Conservation (phyloP, 805 yeast genomes). For the Schwanniomyces occidentalis region DNA sequence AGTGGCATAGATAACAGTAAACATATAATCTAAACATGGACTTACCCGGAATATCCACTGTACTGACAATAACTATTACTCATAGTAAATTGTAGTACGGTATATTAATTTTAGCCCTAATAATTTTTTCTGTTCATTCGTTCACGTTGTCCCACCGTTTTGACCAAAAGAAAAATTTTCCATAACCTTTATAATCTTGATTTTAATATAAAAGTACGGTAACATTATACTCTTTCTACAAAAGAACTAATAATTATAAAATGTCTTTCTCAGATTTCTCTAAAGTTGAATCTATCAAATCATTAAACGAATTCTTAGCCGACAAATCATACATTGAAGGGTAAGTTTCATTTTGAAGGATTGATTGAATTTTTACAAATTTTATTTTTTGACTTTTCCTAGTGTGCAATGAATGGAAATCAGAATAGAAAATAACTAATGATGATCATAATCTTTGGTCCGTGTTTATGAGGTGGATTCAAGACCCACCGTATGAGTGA, state of each 20-base stretch:
- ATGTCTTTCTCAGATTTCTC: constrained; percentile 85
- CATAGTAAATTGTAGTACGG: no score
- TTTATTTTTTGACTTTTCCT: constrained; percentile 2
- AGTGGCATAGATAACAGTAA: no score
- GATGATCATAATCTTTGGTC: constrained; percentile 83
- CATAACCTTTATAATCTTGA: no score
- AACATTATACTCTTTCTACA: neutral
- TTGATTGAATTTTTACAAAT: neutral
- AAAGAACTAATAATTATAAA: constrained; percentile 13
- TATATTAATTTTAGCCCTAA: no score
- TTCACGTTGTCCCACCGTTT: no score
- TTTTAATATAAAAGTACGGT: no score
- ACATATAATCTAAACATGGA: no score
- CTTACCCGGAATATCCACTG: no score
- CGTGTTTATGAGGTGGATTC: constrained; percentile 96
- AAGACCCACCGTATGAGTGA: constrained; percentile 96
- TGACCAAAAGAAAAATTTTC: no score
- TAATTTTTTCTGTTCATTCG: no score
- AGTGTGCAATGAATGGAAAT: no score
- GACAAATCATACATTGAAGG: constrained; percentile 95
- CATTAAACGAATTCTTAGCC: constrained; percentile 83
- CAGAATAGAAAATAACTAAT: constrained; percentile 22
- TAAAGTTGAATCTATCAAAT: constrained; percentile 58
- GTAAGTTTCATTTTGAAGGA: constrained; percentile 54
- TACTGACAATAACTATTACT: no score